Base-by-base conservation (phyloP, 2,329 filamentous ascomycete genomes). In the Sporothrix dimorphospora region DNA sequence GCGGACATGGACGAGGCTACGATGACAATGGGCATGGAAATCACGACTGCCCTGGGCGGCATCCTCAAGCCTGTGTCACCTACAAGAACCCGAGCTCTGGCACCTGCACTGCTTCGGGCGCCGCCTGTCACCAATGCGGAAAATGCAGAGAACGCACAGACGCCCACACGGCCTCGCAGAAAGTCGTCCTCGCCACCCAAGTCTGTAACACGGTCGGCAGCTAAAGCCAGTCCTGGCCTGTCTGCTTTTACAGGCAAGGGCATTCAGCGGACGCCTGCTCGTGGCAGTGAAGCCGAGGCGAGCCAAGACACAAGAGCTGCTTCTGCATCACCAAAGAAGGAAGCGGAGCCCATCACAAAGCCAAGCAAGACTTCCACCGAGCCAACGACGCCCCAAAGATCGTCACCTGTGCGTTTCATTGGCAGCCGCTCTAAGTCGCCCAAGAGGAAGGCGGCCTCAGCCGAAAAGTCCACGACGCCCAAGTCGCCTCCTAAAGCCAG, bases 11-110 rank as follows among this genome's bases (percentile, higher is more conserved):
- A 68, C 8, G 73, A 74, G 16, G 68, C 51, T 12, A 89, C 87
- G 1, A 83, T 86, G 78, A 89, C 87, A 1, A 84, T 87, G 78
- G 88, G 85, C 0, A 92, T 92, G 90, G 90, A 92, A 61, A 88
- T 92, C 78, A 92, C 90, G 1, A 84, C 84, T 61, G 88, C 86
- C 6, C 82, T 92, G 63, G 90, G 91, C 11, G 84, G 85, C 9
- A 92, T 93, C 68, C 81, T 92, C 78, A 79, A 82, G 79, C 74
- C 81, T 75, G 77, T 80, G 27, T 77, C 78, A 55, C 76, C 81
- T 30, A 78, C 78, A 24, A 82, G 81, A 66, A 80, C 82, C 47
- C 84, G 85, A 1, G 14, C 49, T 11, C 24, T 53, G 38, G n/a
- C 65, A 2, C 27, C 66, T 0, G 34, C 49, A 27, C 12, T 55